These are phyloP conservation scores for Aspergillus brunneoviolaceus DNA, from an alignment of 2,329 filamentous ascomycete genomes.

Conservation along the genomic window DNA sequence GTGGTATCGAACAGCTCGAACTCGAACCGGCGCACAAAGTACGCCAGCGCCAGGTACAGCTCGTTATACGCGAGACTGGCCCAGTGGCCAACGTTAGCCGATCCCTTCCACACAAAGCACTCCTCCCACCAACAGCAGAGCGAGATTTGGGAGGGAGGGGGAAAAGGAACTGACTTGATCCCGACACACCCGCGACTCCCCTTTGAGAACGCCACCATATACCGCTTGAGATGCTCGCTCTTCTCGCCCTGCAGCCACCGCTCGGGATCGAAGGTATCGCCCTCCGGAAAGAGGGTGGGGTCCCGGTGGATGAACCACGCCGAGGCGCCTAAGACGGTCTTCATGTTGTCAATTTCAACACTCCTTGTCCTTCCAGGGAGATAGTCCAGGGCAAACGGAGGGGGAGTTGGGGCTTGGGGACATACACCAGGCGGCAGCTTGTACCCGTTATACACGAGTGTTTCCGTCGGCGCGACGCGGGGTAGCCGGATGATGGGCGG, in stretches of 20 bases:
- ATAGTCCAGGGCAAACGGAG: background rate
- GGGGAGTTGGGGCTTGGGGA: no score
- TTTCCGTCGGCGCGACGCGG: slow-evolving; percentile 25
- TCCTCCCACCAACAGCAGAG: background rate
- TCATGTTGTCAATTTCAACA: no score
- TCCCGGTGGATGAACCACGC: slow-evolving; percentile 24
- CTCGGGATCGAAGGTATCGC: slow-evolving; percentile 26
- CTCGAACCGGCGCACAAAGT: slow-evolving; percentile 26
- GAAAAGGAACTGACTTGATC: slow-evolving; percentile 19
- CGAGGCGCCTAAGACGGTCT: slow-evolving; percentile 15
- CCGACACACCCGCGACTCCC: slow-evolving; percentile 26
- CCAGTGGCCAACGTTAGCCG: background rate
- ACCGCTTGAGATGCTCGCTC: slow-evolving; percentile 20
- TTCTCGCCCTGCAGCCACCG: slow-evolving; percentile 24
- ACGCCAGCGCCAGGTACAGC: slow-evolving; percentile 28
- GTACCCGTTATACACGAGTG: slow-evolving; percentile 30
- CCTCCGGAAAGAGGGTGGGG: slow-evolving; percentile 25
- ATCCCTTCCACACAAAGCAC: no score
- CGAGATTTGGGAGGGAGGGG: background rate
- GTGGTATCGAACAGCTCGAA: slow-evolving; percentile 29
- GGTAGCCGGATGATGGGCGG: slow-evolving; percentile 34
- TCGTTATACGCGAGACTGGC: slow-evolving; percentile 32
- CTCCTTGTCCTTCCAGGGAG: no score
- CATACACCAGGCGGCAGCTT: slow-evolving; percentile 30
- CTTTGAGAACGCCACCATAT: slow-evolving; percentile 24